A percentile compares a stretch with the other conserved stretches of the same genome.
These are phyloP conservation scores for Gliomastix tumulicola DNA, from an alignment of 2,329 filamentous ascomycete species.

Conservation along the genomic window DNA sequence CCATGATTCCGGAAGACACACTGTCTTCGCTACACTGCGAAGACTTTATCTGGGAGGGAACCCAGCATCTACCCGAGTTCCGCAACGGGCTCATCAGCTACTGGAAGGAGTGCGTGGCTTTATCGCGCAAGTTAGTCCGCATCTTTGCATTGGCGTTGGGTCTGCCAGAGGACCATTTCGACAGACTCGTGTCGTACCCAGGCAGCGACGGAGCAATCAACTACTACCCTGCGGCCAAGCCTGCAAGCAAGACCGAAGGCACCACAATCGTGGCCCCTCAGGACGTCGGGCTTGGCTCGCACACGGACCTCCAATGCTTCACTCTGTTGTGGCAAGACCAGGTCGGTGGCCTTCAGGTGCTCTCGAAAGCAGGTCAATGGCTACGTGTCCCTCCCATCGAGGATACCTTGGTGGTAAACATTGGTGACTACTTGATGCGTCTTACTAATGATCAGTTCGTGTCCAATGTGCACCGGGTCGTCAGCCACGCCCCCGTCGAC, in stretches of 20 bases:
- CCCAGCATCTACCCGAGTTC: conserved; percentile 38
- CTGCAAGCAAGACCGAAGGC: conserved; percentile 17
- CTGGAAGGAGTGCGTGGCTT: conserved; percentile 37
- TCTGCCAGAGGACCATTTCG: conserved; percentile 47
- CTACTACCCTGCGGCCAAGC: conserved; percentile 22
- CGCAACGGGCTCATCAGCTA: conserved; percentile 36
- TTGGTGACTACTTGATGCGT: conserved; percentile 42
- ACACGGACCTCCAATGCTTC: conserved; percentile 47
- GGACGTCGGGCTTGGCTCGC: conserved; percentile 37
- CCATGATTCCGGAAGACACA: too few relatives aligned
- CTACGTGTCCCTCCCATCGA: conserved; percentile 29
- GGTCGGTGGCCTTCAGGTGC: conserved; percentile 33
- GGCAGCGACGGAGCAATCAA: conserved; percentile 35
- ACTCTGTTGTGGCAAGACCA: conserved; percentile 38
- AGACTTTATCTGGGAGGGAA: conserved; percentile 45
- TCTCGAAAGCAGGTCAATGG: conserved; percentile 30
- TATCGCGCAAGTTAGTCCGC: conserved; percentile 42
- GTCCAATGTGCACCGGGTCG: conserved; percentile 39
- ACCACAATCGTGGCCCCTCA: conserved; percentile 21
- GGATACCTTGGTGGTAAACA: conserved; percentile 41
- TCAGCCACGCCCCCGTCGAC: conserved; percentile 28
- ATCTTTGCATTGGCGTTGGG: conserved; percentile 48
- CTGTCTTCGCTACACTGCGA: conserved; percentile 21
- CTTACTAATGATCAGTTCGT: conserved; percentile 43
- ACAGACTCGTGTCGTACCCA: conserved; percentile 43